Evolutionary conservation across 2,329 filamentous ascomycete genomes (phyloP).

Genomic region (Paramyrothecium roridum): DNA sequence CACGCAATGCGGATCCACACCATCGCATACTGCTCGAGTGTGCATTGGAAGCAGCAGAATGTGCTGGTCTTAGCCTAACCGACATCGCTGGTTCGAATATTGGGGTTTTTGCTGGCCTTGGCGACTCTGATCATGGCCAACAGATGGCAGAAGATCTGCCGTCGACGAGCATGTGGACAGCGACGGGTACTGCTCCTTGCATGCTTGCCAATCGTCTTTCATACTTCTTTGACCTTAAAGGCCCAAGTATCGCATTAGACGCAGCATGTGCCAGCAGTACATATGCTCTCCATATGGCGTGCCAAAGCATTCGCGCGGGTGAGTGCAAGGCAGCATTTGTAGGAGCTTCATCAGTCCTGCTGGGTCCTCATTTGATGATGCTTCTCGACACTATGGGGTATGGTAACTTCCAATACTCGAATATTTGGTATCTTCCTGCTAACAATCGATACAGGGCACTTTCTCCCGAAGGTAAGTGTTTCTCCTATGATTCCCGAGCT

Average conservation of each 20-base stretch:
- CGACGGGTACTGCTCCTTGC: constrained; percentile 22
- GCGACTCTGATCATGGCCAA: constrained; percentile 43
- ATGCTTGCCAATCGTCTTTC: constrained; percentile 36
- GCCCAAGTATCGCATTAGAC: constrained; percentile 28
- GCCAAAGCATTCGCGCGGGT: constrained; percentile 17
- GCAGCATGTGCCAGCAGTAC: constrained; percentile 28
- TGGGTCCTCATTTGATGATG: constrained; percentile 32
- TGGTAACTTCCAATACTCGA: constrained; percentile 6
- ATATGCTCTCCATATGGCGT: constrained; percentile 24
- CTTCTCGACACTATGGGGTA: constrained; percentile 5
- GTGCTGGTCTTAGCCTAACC: constrained; percentile 25
- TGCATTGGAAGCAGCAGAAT: constrained; percentile 15
- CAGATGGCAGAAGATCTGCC: constrained; percentile 36
- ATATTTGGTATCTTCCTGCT: constrained; percentile 15
- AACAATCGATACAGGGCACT: neutral
- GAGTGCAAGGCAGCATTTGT: constrained; percentile 35
- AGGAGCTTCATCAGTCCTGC: constrained; percentile 41
- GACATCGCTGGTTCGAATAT: constrained; percentile 12
- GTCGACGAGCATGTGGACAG: constrained; percentile 13
- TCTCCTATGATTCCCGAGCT: constrained; percentile 27
- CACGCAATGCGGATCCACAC: constrained; percentile 21
- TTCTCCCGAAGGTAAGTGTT: constrained; percentile 46
- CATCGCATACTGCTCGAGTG: constrained; percentile 16
- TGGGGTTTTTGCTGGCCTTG: constrained; percentile 34
- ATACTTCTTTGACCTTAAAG: constrained; percentile 29